Evolutionary conservation across 169 alveolate species (phyloP).

Genomic region (Miamiensis avidus): DNA sequence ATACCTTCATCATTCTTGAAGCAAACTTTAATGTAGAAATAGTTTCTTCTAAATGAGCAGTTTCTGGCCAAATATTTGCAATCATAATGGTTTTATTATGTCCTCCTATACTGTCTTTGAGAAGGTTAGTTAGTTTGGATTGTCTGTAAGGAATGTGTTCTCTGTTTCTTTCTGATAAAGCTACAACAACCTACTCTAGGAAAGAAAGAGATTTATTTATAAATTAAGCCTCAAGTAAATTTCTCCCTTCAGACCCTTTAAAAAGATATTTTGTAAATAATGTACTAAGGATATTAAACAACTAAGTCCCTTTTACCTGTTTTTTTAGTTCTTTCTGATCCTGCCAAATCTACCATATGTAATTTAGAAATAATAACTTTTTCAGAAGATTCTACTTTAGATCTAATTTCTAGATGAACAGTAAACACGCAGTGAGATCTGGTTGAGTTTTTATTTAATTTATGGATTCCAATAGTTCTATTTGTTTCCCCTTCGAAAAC

Average conservation of each 20-base stretch:
- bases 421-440: conserved; percentile 94
- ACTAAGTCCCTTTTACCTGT: conserved; percentile 47
- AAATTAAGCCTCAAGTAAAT: conserved; percentile 90
- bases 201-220: conserved; percentile 92
- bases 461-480: conserved; percentile 89
- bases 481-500: conserved; percentile 89
- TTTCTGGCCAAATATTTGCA: conserved; percentile 92
- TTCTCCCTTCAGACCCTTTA: conserved; percentile 86
- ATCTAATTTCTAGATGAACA: conserved; percentile 88
- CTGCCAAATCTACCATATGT: conserved; percentile 95
- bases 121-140: conserved; percentile 87
- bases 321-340: conserved; percentile 93
- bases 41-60: conserved; percentile 87
- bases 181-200: conserved; percentile 94
- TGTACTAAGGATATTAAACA: background rate
- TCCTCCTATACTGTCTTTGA: conserved; percentile 91
- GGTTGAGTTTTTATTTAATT: conserved; percentile 87
- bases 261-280: background rate
- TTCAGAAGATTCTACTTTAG: conserved; percentile 86
- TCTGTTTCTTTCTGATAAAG: conserved; percentile 87
- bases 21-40: conserved; percentile 90
- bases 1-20: conserved; percentile 86
- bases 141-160: conserved; percentile 92
- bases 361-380: conserved; percentile 84
- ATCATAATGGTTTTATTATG: conserved; percentile 90